These are phyloP conservation scores for Umbelopsis sp. DNA, from an alignment of 371 early-diverging fungal species.

Conservation along the genomic window DNA sequence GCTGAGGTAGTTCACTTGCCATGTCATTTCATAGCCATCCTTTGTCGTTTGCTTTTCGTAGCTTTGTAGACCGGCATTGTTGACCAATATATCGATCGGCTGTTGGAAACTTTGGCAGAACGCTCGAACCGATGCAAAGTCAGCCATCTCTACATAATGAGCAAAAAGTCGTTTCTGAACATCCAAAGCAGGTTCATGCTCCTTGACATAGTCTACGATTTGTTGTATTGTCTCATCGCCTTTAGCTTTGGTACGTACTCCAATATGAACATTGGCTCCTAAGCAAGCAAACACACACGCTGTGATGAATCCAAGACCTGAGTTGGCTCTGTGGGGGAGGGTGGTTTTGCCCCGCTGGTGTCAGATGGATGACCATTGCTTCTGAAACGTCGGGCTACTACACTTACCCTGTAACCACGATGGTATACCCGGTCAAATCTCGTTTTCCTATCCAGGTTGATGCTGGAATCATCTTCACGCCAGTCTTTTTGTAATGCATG, in stretches of 20 bases:
- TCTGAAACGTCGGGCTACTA: neutral
- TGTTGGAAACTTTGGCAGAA: neutral
- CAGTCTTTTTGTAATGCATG: constrained; percentile 16
- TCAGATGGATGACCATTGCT: neutral
- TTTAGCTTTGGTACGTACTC: neutral
- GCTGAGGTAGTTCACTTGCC: constrained; percentile 13
- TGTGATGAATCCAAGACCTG: neutral
- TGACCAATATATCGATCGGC: constrained; percentile 3
- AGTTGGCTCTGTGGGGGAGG: neutral
- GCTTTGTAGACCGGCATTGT: neutral
- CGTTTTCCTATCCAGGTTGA: neutral
- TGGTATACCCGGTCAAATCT: neutral
- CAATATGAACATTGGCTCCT: constrained; percentile 9
- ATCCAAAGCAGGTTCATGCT: neutral
- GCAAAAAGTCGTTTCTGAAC: neutral
- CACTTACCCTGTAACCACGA: neutral
- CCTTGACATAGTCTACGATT: neutral
- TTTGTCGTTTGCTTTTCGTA: constrained; percentile 1
- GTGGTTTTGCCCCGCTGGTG: neutral
- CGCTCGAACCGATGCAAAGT: constrained; percentile 2
- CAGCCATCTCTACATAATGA: neutral
- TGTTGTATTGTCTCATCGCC: neutral
- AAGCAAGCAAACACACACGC: constrained; percentile 1
- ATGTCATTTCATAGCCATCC: constrained; percentile 1
- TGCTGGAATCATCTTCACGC: neutral